These are phyloP conservation scores for Neurospora sp. DNA, from an alignment of 495 filamentous ascomycete species.

Conservation along the genomic window DNA sequence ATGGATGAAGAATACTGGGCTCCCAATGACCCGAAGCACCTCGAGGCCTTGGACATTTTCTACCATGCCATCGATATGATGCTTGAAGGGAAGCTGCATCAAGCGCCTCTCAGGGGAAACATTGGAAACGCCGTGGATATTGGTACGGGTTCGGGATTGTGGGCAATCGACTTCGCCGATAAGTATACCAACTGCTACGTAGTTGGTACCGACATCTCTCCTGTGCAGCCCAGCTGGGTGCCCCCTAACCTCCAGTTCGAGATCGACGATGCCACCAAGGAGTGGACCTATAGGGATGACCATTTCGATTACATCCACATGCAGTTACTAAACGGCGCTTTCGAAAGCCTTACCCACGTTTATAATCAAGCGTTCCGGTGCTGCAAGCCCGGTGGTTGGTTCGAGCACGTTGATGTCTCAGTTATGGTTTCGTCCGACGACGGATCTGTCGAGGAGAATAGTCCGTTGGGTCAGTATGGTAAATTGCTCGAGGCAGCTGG, in stretches of 20 bases:
- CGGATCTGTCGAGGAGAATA: conserved; percentile 16
- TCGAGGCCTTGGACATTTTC: conserved; percentile 25
- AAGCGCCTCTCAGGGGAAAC: conserved; percentile 18
- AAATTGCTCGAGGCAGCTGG: not conserved
- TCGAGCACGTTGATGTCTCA: conserved; percentile 42
- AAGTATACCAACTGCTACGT: conserved; percentile 38
- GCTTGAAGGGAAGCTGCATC: conserved; percentile 31
- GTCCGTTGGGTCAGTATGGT: not conserved
- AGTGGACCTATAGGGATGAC: conserved; percentile 34
- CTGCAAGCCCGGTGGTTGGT: conserved; percentile 15
- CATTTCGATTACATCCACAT: conserved; percentile 52
- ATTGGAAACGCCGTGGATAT: conserved; percentile 26
- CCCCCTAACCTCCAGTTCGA: conserved; percentile 39
- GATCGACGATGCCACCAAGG: conserved; percentile 37
- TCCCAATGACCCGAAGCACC: conserved; percentile 25
- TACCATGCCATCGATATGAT: conserved; percentile 27
- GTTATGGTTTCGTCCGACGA: conserved; percentile 38
- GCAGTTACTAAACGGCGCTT: conserved; percentile 36
- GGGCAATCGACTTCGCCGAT: conserved; percentile 49
- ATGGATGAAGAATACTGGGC: conserved; percentile 22
- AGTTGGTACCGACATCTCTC: conserved; percentile 42
- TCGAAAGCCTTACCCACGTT: conserved; percentile 41
- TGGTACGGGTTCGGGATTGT: conserved; percentile 31
- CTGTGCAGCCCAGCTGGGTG: conserved; percentile 33
- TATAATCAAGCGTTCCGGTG: conserved; percentile 23